phyloP scores from a whole-genome alignment of 345 rosid species.

The Brassica nigra region DNA sequence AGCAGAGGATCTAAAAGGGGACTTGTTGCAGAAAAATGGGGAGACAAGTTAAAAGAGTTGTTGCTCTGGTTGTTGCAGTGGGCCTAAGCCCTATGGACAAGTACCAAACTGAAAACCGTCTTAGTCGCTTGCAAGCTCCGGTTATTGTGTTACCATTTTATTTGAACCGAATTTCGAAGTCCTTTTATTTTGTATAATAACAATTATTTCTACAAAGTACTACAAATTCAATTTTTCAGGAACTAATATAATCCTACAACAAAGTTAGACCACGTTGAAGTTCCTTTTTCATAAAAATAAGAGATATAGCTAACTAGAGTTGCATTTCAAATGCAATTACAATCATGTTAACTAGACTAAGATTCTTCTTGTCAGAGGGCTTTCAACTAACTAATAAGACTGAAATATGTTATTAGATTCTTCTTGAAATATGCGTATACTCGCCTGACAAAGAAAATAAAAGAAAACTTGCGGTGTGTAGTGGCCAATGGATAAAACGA shows the following conservation, averaged over 20 bases:
- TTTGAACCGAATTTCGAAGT: not conserved
- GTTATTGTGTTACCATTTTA: not conserved
- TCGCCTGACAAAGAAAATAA: not conserved
- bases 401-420: no score
- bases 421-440: no score
- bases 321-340: not conserved
- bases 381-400: not conserved
- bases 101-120: constrained; percentile 7
- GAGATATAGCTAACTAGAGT: not conserved
- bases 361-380: not conserved
- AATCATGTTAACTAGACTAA: not conserved
- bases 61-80: constrained; percentile 11
- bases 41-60: constrained; percentile 26
- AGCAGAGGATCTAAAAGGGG: constrained; percentile 24
- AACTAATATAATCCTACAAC: not conserved
- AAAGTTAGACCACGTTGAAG: not conserved
- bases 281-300: not conserved
- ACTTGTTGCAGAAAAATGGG: constrained; percentile 24
- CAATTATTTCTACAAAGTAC: not conserved
- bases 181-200: not conserved
- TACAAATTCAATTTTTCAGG: not conserved
- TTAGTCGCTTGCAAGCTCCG: not conserved
- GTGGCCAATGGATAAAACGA: not conserved
- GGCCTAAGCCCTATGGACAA: not conserved
- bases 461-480: constrained; percentile 6